These are phyloP conservation scores for Blastomyces silverae DNA, from an alignment of 2,329 filamentous ascomycete species.

Conservation along the genomic window DNA sequence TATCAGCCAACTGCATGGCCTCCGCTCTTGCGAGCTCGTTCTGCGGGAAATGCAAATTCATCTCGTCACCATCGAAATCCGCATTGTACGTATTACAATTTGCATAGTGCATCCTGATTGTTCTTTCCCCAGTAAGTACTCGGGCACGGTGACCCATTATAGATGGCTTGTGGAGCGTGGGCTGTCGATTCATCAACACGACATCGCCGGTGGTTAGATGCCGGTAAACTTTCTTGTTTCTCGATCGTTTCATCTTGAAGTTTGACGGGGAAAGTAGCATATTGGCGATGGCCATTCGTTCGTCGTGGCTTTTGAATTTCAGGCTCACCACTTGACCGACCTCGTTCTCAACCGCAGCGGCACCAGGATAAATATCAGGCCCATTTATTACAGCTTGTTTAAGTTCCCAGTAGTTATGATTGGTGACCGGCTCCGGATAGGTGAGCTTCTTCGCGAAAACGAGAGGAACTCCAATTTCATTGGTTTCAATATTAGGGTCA, in stretches of 20 bases:
- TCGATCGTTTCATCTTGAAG: conserved; percentile 63
- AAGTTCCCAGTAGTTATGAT: conserved; percentile 92
- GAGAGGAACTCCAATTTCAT: conserved; percentile 96
- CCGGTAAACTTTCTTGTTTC: conserved; percentile 93
- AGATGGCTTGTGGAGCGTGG: conserved; percentile 94
- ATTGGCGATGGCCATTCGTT: conserved; percentile 83
- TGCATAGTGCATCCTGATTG: conserved; percentile 98
- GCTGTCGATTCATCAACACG: conserved; percentile 97
- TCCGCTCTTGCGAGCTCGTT: conserved; percentile 92
- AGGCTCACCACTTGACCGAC: conserved; percentile 86
- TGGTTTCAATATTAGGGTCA: conserved; percentile 97
- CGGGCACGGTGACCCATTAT: conserved; percentile 97
- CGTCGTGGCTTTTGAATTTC: conserved; percentile 77
- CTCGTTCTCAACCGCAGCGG: conserved; percentile 90
- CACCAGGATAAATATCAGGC: conserved; percentile 86
- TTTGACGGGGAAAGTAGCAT: conserved; percentile 81
- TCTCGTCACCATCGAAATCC: conserved; percentile 98
- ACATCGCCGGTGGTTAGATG: conserved; percentile 96
- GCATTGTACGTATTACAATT: conserved; percentile 99
- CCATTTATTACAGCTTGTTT: conserved; percentile 96
- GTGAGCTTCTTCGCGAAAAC: conserved; percentile 95
- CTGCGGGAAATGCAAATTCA: conserved; percentile 99
- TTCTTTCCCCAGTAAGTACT: conserved; percentile 89
- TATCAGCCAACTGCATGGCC: conserved; percentile 87
- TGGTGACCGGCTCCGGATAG: conserved; percentile 94